A percentile compares a stretch with the other conserved stretches of the same genome.
These are phyloP conservation scores for Panus rudis DNA, from an alignment of 768 basidiomycete genomes.

Conservation along the genomic window DNA sequence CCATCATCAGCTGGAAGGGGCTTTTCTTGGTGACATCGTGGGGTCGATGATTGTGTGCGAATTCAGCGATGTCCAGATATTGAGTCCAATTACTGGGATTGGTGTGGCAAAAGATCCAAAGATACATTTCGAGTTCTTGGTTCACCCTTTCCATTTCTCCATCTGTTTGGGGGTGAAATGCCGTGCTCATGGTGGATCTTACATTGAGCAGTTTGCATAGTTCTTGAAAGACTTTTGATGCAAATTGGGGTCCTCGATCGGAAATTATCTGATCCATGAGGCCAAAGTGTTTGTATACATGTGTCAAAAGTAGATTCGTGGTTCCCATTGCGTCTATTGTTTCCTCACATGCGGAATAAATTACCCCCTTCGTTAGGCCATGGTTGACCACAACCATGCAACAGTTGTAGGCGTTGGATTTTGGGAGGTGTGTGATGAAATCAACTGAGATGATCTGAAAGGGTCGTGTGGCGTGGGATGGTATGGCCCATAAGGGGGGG, in stretches of 20 bases:
- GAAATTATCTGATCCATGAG: slow-evolving; percentile 6
- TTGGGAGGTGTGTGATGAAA: slow-evolving; percentile 21
- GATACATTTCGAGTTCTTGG: slow-evolving; percentile 25
- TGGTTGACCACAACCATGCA: slow-evolving; percentile 16
- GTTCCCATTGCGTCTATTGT: slow-evolving; percentile 13
- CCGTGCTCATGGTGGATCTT: slow-evolving; percentile 18
- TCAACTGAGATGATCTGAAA: slow-evolving; percentile 19
- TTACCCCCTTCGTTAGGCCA: slow-evolving; percentile 21
- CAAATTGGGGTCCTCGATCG: slow-evolving; percentile 11
- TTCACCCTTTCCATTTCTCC: slow-evolving; percentile 27
- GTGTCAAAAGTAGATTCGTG: slow-evolving; percentile 7
- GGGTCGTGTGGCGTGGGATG: not conserved
- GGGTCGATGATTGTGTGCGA: slow-evolving; percentile 23
- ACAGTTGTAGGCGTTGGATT: slow-evolving; percentile 11
- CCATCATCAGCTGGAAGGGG: not conserved
- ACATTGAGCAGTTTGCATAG: slow-evolving; percentile 11
- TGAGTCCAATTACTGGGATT: slow-evolving; percentile 22
- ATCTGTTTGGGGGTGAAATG: slow-evolving; percentile 32
- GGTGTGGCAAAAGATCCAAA: slow-evolving; percentile 18
- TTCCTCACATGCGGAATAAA: slow-evolving; percentile 18
- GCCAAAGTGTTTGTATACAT: slow-evolving; percentile 11
- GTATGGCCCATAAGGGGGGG: not conserved
- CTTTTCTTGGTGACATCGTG: not conserved
- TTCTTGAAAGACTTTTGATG: slow-evolving; percentile 5
- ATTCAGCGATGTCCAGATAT: slow-evolving; percentile 21